Evolutionary conservation across 495 filamentous ascomycete genomes (phyloP).

Genomic region (Friedmanniomyces simplex): DNA sequence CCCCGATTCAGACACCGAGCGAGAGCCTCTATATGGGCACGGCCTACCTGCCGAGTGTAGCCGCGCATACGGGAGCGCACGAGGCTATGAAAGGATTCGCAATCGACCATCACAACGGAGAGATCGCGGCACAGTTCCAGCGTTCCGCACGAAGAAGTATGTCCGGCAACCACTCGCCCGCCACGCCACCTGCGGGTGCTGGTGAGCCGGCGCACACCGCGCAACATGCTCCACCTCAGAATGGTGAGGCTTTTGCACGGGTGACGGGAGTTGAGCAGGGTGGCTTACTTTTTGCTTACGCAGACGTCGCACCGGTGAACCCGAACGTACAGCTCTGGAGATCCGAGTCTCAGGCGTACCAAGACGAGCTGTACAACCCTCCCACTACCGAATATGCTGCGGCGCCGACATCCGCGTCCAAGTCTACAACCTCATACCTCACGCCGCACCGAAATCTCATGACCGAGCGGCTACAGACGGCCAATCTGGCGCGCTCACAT

Average conservation of each 20-base stretch:
- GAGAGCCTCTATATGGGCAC: slow-evolving; percentile 23
- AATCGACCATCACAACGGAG: slow-evolving; percentile 40
- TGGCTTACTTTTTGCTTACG: slow-evolving; percentile 44
- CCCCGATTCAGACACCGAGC: slow-evolving; percentile 27
- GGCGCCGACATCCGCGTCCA: slow-evolving; percentile 29
- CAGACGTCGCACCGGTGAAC: slow-evolving; percentile 35
- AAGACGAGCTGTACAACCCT: slow-evolving; percentile 78
- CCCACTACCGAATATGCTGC: slow-evolving; percentile 39
- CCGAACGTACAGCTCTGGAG: slow-evolving; percentile 64
- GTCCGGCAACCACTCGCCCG: slow-evolving; percentile 46
- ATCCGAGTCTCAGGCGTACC: slow-evolving; percentile 74
- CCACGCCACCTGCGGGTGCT: slow-evolving; percentile 45
- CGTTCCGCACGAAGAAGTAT: slow-evolving; percentile 46
- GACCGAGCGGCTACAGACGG: slow-evolving; percentile 54
- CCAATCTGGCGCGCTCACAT: slow-evolving; percentile 15
- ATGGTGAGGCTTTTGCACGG: slow-evolving; percentile 22
- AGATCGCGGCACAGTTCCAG: slow-evolving; percentile 32
- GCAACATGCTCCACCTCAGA: slow-evolving; percentile 24
- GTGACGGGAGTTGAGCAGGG: slow-evolving; percentile 45
- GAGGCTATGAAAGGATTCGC: slow-evolving; percentile 45
- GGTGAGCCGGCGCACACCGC: slow-evolving; percentile 40
- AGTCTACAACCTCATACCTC: slow-evolving; percentile 30
- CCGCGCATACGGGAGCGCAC: slow-evolving; percentile 33
- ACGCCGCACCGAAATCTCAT: slow-evolving; percentile 56
- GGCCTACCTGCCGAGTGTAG: slow-evolving; percentile 12